Conservation (phyloP, 2,329 filamentous ascomycete genomes). For the Colletotrichum aenigma region DNA sequence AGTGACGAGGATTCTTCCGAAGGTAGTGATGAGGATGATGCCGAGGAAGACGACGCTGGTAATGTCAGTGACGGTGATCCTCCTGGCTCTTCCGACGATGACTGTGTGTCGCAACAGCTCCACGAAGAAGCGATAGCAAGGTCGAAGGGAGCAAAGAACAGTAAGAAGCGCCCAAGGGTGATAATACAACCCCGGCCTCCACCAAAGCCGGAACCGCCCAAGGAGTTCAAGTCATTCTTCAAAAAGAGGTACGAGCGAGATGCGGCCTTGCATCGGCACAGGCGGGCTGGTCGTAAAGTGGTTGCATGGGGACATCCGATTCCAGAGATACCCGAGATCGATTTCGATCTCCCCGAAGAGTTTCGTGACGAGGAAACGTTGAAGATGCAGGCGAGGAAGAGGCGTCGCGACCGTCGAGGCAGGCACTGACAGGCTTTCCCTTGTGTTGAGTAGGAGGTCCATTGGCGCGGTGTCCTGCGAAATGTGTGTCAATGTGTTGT, state of each 20-base stretch:
- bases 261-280: constrained; percentile 73
- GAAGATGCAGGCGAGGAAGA: constrained; percentile 64
- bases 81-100: constrained; percentile 68
- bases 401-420: constrained; percentile 63
- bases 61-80: constrained; percentile 36
- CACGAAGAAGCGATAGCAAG: constrained; percentile 71
- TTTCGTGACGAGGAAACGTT: constrained; percentile 60
- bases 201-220: constrained; percentile 43
- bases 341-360: constrained; percentile 78
- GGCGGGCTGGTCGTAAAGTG: constrained; percentile 71
- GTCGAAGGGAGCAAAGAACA: constrained; percentile 41
- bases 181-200: constrained; percentile 22
- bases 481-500: not conserved
- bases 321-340: constrained; percentile 71
- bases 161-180: constrained; percentile 31
- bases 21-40: constrained; percentile 36
- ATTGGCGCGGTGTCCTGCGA: not conserved
- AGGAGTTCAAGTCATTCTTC: constrained; percentile 88
- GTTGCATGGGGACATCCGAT: constrained; percentile 83
- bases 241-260: constrained; percentile 79
- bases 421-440: constrained; percentile 35
- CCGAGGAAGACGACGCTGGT: constrained; percentile 26
- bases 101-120: constrained; percentile 76
- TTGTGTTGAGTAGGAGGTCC: not conserved
- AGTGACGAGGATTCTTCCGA: constrained; percentile 15